phyloP scores from a whole-genome alignment of 169 alveolate genomes.

The Plasmodium fragile region DNA sequence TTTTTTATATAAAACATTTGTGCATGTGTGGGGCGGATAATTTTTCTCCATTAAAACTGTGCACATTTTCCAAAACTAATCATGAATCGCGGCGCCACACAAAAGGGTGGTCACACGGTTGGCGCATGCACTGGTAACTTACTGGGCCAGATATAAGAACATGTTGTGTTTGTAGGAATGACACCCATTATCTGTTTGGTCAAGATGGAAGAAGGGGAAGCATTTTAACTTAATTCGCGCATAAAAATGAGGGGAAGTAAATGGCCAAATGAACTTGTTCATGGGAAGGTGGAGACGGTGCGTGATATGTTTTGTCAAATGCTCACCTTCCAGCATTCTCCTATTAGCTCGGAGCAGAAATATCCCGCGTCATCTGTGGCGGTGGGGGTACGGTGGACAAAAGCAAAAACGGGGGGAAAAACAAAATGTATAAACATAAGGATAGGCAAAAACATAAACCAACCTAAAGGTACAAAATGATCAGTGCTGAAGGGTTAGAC shows the following conservation, averaged over 20 bases:
- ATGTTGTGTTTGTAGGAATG: slow-evolving; percentile 27
- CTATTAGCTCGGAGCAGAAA: slow-evolving; percentile 67
- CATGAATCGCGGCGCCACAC: not conserved
- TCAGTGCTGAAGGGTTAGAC: not conserved
- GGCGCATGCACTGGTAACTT: not conserved
- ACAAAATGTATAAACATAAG: not conserved
- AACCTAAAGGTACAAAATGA: not conserved
- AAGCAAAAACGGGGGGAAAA: not conserved
- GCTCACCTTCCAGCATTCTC: slow-evolving; percentile 63
- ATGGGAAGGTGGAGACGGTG: not conserved
- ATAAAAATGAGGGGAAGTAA: not conserved
- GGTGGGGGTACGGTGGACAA: not conserved
- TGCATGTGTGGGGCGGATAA: not conserved
- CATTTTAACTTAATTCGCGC: not conserved
- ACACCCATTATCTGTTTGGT: slow-evolving; percentile 54
- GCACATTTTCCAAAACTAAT: not conserved
- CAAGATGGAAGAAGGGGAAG: not conserved
- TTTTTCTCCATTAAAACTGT: too few relatives aligned
- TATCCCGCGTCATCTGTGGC: slow-evolving; percentile 17
- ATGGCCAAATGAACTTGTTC: not conserved
- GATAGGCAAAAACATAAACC: not conserved
- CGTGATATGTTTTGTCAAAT: not conserved
- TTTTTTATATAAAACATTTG: not conserved
- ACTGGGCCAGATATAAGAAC: slow-evolving; percentile 56
- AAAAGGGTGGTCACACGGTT: not conserved